These are phyloP conservation scores for Furcasterigmium sp. DNA, from an alignment of 2,329 filamentous ascomycete species.

Conservation along the genomic window DNA sequence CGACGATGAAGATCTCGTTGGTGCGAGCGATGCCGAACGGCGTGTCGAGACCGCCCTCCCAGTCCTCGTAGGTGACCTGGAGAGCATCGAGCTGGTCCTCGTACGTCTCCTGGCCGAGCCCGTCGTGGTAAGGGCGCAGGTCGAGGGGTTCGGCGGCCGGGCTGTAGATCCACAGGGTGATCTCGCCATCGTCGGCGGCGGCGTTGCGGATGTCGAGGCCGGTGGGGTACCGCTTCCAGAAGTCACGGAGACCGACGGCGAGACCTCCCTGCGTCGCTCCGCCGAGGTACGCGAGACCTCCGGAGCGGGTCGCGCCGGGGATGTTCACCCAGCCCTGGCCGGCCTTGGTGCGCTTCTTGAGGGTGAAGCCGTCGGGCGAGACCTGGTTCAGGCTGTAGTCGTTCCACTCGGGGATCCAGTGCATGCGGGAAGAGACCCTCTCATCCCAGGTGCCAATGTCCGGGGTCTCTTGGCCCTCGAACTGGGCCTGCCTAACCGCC, in stretches of 20 bases:
- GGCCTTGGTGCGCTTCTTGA: slow-evolving; percentile 54
- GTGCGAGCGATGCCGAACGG: slow-evolving; percentile 54
- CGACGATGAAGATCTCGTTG: slow-evolving; percentile 49
- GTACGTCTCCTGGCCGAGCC: slow-evolving; percentile 50
- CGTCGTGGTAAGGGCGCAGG: slow-evolving; percentile 52
- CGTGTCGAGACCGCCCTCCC: slow-evolving; percentile 47
- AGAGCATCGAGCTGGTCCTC: slow-evolving; percentile 53
- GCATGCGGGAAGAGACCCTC: slow-evolving; percentile 36
- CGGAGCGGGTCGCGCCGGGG: slow-evolving; percentile 48
- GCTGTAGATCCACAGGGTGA: slow-evolving; percentile 58
- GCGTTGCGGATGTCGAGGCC: slow-evolving; percentile 50
- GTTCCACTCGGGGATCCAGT: slow-evolving; percentile 54
- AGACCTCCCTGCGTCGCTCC: slow-evolving; percentile 52
- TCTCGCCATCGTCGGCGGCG: slow-evolving; percentile 38
- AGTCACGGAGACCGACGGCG: slow-evolving; percentile 52
- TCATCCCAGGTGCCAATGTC: slow-evolving; percentile 40
- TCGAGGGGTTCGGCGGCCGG: slow-evolving; percentile 51
- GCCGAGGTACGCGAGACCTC: slow-evolving; percentile 54
- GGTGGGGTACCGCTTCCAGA: slow-evolving; percentile 60
- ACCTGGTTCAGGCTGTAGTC: slow-evolving; percentile 53
- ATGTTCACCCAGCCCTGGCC: slow-evolving; percentile 55
- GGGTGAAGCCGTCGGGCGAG: slow-evolving; percentile 53
- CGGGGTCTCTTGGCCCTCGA: slow-evolving; percentile 38
- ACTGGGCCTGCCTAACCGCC: slow-evolving; percentile 42
- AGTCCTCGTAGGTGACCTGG: slow-evolving; percentile 61